Evolutionary conservation across 441 rosid species (phyloP).

Genomic region (Erysimum pusillum): DNA sequence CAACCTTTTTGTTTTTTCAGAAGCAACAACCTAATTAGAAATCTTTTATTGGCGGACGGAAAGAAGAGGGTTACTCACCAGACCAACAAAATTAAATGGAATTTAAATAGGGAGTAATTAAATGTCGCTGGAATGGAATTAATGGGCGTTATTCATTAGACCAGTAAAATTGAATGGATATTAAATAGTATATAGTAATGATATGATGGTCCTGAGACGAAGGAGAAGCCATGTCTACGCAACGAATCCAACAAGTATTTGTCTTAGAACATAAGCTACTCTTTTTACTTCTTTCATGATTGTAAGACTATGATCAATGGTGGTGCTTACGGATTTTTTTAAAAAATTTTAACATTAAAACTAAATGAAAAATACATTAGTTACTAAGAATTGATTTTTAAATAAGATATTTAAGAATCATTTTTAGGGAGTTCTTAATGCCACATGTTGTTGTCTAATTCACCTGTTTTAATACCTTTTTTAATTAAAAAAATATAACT

Average conservation of each 20-base stretch:
- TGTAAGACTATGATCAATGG: background rate
- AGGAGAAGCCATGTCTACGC: conserved; percentile 41
- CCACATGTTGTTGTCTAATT: no score
- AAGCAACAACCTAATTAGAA: conserved; percentile 11
- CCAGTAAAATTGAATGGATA: conserved; percentile 40
- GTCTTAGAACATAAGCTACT: conserved; percentile 40
- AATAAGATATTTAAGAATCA: no score
- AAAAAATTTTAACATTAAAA: no score
- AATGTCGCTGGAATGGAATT: conserved; percentile 29
- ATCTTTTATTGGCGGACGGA: conserved; percentile 1
- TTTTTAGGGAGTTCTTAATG: no score
- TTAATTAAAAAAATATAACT: no score
- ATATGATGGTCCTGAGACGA: conserved; percentile 37
- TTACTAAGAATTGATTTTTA: no score
- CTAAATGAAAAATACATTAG: no score
- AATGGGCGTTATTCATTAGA: conserved; percentile 38
- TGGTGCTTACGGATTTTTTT: no score
- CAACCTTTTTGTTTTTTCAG: conserved; percentile 9
- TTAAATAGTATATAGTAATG: conserved; percentile 34
- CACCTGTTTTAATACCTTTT: no score
- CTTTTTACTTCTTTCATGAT: conserved; percentile 31
- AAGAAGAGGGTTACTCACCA: conserved; percentile 26
- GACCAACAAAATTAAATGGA: conserved; percentile 36
- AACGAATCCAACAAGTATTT: conserved; percentile 28
- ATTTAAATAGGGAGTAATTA: conserved; percentile 32